Percentiles rank a stretch among this genome's conserved stretches.
Evolutionary conservation across 352 stramenopile genomes (phyloP).

Genomic region (Pythium utonaiense): DNA sequence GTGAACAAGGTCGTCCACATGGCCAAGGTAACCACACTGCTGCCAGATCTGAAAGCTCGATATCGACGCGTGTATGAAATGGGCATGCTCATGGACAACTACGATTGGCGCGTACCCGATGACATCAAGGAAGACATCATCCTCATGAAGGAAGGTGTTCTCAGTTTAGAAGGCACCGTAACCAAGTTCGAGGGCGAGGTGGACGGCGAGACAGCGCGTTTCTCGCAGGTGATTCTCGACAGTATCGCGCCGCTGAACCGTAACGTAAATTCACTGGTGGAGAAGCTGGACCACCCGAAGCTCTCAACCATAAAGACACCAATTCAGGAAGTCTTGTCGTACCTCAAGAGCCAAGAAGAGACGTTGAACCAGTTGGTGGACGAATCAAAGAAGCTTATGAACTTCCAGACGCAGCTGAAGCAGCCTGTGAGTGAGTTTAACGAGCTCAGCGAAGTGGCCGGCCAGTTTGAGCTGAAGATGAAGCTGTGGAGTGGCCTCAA

Average conservation of each 20-base stretch:
- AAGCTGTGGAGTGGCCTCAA: conserved; percentile 87
- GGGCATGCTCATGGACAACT: conserved; percentile 89
- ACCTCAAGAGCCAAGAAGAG: conserved; percentile 67
- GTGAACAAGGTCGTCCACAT: conserved; percentile 90
- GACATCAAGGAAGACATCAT: conserved; percentile 92
- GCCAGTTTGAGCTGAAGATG: conserved; percentile 88
- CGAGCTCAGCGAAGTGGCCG: conserved; percentile 83
- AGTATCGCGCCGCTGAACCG: conserved; percentile 78
- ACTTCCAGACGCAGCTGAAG: conserved; percentile 88
- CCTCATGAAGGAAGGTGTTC: conserved; percentile 92
- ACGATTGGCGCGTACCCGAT: conserved; percentile 89
- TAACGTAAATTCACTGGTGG: conserved; percentile 62
- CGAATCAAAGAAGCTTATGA: conserved; percentile 80
- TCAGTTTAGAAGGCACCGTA: conserved; percentile 86
- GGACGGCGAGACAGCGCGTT: conserved; percentile 89
- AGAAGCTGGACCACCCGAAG: conserved; percentile 83
- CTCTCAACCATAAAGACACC: conserved; percentile 72
- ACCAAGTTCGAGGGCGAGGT: conserved; percentile 89
- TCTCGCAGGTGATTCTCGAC: conserved; percentile 88
- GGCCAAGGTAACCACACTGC: conserved; percentile 52
- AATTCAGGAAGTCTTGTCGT: conserved; percentile 73
- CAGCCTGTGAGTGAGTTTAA: conserved; percentile 87
- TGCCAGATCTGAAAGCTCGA: conserved; percentile 61
- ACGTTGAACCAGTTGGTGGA: conserved; percentile 68
- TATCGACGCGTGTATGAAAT: conserved; percentile 86